Conservation (phyloP, 306 rosid species). For the Pterocarpus santalinus region DNA sequence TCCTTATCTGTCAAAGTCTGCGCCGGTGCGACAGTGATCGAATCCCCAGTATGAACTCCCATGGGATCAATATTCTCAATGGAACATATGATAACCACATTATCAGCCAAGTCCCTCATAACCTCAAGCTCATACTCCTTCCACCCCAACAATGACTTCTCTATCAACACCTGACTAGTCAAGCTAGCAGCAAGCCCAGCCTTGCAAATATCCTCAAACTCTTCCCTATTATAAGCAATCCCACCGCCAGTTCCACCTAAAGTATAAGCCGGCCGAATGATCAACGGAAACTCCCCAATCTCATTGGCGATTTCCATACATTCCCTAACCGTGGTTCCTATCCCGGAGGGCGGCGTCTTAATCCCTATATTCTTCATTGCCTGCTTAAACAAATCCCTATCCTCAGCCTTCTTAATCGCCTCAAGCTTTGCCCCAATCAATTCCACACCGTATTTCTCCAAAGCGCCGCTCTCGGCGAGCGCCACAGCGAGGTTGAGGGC, state of each 20-base stretch:
- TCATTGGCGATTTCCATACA: conserved; percentile 65
- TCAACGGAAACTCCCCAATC: conserved; percentile 84
- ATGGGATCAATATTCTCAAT: conserved; percentile 98
- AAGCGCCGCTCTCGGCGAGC: conserved; percentile 78
- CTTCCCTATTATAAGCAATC: conserved; percentile 87
- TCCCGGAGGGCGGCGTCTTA: conserved; percentile 88
- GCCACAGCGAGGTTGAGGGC: conserved; percentile 91
- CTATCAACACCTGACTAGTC: conserved; percentile 88
- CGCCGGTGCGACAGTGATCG: conserved; percentile 96
- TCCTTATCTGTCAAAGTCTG: conserved; percentile 97
- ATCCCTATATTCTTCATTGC: conserved; percentile 93
- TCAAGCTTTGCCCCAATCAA: conserved; percentile 96
- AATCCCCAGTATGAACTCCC: conserved; percentile 99
- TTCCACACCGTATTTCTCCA: conserved; percentile 76
- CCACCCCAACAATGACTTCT: conserved; percentile 95
- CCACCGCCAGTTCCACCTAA: conserved; percentile 98
- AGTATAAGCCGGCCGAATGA: conserved; percentile 87
- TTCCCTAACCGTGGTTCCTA: conserved; percentile 65
- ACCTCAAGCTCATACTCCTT: conserved; percentile 99
- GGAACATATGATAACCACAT: conserved; percentile 94
- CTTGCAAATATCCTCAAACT: conserved; percentile 87
- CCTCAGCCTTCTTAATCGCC: conserved; percentile 91
- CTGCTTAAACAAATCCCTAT: conserved; percentile 85
- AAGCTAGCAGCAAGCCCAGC: conserved; percentile 87
- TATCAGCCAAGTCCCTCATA: conserved; percentile 97